A percentile compares a stretch with the other conserved stretches of the same genome.
Conservation (phyloP, 257 asterid species). For the Scutellaria baicalensis region DNA sequence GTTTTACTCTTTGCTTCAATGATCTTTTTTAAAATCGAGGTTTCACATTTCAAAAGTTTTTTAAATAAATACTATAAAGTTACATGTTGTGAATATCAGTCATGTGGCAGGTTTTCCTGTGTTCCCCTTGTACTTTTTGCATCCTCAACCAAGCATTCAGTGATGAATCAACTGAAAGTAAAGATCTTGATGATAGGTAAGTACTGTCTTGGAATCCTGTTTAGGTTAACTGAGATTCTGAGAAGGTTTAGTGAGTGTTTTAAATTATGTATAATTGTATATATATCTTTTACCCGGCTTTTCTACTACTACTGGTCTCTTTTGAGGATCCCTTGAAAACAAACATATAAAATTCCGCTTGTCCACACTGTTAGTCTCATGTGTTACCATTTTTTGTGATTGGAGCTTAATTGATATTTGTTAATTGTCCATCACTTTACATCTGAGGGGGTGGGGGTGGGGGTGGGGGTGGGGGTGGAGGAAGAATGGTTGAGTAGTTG, state of each 20-base stretch:
- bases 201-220: slow-evolving; percentile 13
- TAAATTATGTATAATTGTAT: not conserved
- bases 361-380: not conserved
- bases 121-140: slow-evolving; percentile 55
- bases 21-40: not conserved
- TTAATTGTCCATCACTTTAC: not conserved
- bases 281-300: not conserved
- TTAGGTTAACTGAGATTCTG: not conserved
- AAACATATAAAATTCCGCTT: slow-evolving; percentile 1
- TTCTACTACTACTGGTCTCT: not conserved
- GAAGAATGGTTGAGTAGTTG: not conserved
- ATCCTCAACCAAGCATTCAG: slow-evolving; percentile 30
- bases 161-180: slow-evolving; percentile 41
- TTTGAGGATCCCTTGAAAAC: slow-evolving; percentile 8
- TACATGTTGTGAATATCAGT: slow-evolving; percentile 7
- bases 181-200: slow-evolving; percentile 67
- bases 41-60: not conserved
- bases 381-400: not conserved
- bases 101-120: slow-evolving; percentile 59
- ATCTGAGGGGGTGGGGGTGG: no score
- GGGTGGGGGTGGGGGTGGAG: no score
- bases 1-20: not conserved
- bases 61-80: not conserved
- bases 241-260: slow-evolving; percentile 3
- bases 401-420: not conserved